Percentiles rank a stretch among this genome's conserved stretches.
These are phyloP conservation scores for Pseudocercospora macadamiae DNA, from an alignment of 2,329 filamentous ascomycete genomes.

Conservation along the genomic window DNA sequence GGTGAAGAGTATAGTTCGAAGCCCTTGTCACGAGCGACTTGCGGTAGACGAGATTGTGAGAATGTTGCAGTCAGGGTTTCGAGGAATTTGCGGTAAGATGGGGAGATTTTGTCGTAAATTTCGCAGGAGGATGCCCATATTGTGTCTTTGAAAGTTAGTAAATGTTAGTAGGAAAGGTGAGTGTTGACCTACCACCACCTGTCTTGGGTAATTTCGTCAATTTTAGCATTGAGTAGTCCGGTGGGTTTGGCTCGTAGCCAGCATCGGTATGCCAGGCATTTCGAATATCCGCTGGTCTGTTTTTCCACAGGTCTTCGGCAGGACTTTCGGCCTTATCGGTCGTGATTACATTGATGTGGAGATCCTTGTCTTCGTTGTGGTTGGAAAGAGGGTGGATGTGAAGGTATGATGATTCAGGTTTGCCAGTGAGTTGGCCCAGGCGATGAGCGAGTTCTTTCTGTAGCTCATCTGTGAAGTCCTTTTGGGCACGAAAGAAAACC, in stretches of 20 bases:
- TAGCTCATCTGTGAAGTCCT: constrained; percentile 63
- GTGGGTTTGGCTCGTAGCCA: constrained; percentile 64
- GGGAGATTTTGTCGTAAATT: constrained; percentile 64
- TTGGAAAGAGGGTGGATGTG: constrained; percentile 65
- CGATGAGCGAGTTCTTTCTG: constrained; percentile 65
- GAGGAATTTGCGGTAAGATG: constrained; percentile 60
- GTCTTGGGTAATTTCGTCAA: constrained; percentile 59
- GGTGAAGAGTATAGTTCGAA: constrained; percentile 22
- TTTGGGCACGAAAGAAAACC: constrained; percentile 69
- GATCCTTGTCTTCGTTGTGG: constrained; percentile 32
- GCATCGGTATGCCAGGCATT: constrained; percentile 61
- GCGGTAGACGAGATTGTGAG: constrained; percentile 23
- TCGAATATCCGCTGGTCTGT: neutral
- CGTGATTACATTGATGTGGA: constrained; percentile 2
- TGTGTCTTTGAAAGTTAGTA: too few relatives aligned
- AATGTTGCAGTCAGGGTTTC: constrained; percentile 61
- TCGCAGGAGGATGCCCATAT: constrained; percentile 71
- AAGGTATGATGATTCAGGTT: constrained; percentile 58
- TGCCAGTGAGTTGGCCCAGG: constrained; percentile 62
- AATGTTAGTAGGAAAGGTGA: neutral
- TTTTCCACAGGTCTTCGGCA: constrained; percentile 3
- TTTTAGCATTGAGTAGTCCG: constrained; percentile 65
- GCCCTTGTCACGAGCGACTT: constrained; percentile 17
- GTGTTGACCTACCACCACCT: constrained; percentile 44
- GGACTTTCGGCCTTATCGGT: constrained; percentile 3